A percentile compares a stretch with the other conserved stretches of the same genome.
Conservation (phyloP, 2,329 filamentous ascomycete genomes). For the Pestalotiopsis fici region DNA sequence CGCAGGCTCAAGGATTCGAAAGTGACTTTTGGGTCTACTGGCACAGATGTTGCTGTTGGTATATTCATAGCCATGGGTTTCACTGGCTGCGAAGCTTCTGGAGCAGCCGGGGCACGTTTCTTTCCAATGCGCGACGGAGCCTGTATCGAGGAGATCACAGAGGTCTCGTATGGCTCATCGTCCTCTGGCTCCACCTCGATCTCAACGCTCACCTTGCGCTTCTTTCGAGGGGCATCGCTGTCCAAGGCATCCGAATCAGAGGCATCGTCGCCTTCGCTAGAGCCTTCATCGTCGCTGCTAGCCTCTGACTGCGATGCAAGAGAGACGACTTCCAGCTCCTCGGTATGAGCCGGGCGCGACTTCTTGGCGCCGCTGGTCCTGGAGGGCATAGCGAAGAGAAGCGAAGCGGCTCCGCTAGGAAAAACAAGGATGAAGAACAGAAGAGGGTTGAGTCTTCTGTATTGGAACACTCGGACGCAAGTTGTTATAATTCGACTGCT, state of each 20-base stretch:
- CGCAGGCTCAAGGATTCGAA: slow-evolving; percentile 75
- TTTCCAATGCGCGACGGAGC: slow-evolving; percentile 56
- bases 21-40: slow-evolving; percentile 58
- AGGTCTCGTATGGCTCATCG: slow-evolving; percentile 30
- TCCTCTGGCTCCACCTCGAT: slow-evolving; percentile 32
- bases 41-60: slow-evolving; percentile 35
- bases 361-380: slow-evolving; percentile 2
- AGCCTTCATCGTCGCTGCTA: background rate
- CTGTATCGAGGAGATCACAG: slow-evolving; percentile 44
- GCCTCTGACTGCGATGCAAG: slow-evolving; percentile 10
- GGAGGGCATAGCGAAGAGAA: slow-evolving; percentile 1
- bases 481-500: background rate
- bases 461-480: background rate
- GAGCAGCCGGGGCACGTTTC: slow-evolving; percentile 21
- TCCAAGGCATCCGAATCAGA: slow-evolving; percentile 50
- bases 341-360: slow-evolving; percentile 15
- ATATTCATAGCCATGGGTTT: background rate
- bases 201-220: slow-evolving; percentile 26
- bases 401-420: background rate
- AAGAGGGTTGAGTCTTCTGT: background rate
- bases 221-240: slow-evolving; percentile 36
- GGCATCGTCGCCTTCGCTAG: slow-evolving; percentile 14
- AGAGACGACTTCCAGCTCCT: slow-evolving; percentile 21
- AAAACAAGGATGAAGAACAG: background rate
- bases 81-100: slow-evolving; percentile 14